Evolutionary conservation across 352 stramenopile genomes (phyloP).

Genomic region (Globisporangium nunn): DNA sequence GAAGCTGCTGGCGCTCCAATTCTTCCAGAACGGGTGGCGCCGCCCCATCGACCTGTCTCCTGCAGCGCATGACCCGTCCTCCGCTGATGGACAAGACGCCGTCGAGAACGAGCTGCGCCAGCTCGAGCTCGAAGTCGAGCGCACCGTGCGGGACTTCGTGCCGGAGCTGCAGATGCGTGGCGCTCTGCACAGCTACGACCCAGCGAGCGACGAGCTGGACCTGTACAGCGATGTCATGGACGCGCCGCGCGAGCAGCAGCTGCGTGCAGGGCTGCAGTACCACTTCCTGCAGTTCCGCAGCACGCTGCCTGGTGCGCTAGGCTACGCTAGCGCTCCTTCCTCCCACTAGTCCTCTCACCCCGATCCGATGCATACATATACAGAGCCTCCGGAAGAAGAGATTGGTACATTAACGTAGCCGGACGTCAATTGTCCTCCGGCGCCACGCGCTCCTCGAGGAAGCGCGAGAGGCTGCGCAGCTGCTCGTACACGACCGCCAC

Average conservation of each 20-base stretch:
- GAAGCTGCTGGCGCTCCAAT: conserved; percentile 28
- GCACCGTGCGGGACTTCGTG: conserved; percentile 31
- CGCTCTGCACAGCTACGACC: not conserved
- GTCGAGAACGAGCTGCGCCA: conserved; percentile 11
- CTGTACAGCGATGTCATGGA: conserved; percentile 16
- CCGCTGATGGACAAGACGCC: not conserved
- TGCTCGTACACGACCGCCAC: conserved; percentile 74
- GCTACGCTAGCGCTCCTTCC: not conserved
- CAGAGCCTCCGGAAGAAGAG: no score
- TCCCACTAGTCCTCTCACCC: not conserved
- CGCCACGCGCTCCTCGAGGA: conserved; percentile 69
- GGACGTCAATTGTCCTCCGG: conserved; percentile 42
- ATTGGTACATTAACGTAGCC: not conserved
- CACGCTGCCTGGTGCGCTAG: not conserved
- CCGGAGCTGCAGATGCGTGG: conserved; percentile 19
- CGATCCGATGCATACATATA: no score
- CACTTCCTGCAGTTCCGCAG: conserved; percentile 51
- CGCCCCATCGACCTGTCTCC: not conserved
- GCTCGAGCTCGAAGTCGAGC: conserved; percentile 25
- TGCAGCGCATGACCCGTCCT: conserved; percentile 12
- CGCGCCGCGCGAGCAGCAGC: conserved; percentile 23
- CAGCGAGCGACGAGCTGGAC: conserved; percentile 14
- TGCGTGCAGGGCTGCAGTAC: conserved; percentile 39
- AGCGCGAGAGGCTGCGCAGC: conserved; percentile 65
- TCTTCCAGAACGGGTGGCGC: conserved; percentile 45